Evolutionary conservation across 2,329 filamentous ascomycete genomes (phyloP), one percentile per base, ranked within the genome.

Genomic region (Xylaria sp.): DNA sequence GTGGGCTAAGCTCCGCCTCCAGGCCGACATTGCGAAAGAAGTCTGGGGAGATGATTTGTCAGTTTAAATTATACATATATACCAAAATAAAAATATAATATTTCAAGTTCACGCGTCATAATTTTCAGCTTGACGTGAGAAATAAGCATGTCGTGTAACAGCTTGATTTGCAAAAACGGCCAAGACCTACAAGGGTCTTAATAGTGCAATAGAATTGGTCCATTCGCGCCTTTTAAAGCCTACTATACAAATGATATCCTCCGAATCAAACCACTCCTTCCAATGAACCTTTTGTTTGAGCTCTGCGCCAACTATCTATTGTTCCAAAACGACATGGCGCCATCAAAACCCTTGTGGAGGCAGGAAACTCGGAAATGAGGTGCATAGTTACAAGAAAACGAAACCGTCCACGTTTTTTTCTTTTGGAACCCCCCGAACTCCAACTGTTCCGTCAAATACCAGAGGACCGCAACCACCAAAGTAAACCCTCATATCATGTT

Each of bases 11-110:
- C 74, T 85, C 7, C 74, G 78, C 57, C 72, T 84, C 19, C 78
- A 84, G 73, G 80, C 83, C 1, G 82, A 85, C 68, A 85, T 86
- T 70, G 84, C 83, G 2, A 85, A 84, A 76, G 72, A 83, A 71
- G 75, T 86, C 47, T 86, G 84, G 84, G 82, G 82, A 0, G 76
- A 81, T 0, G 82, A 84, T 52, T 44, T 73, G 23, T 70, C 71
- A 1, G 57, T 69, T 46, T 74, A 67, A 47, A 57, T 40, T 31
- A 44, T 29, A 35, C 11, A 48, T 48, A 17, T 44, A 35, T 17
- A 53, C 31, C 17, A 29, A 54, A 47, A 37, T 3, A 53, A 23
- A 31, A 21, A 31, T n/a, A 31, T 27, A 10, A 51, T 37, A 23
- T 1, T 37, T 38, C 2, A 29, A n/a, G n/a, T n/a, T n/a, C n/a